phyloP scores from a whole-genome alignment of 441 rosid genomes.

The Jatropha multifida region DNA sequence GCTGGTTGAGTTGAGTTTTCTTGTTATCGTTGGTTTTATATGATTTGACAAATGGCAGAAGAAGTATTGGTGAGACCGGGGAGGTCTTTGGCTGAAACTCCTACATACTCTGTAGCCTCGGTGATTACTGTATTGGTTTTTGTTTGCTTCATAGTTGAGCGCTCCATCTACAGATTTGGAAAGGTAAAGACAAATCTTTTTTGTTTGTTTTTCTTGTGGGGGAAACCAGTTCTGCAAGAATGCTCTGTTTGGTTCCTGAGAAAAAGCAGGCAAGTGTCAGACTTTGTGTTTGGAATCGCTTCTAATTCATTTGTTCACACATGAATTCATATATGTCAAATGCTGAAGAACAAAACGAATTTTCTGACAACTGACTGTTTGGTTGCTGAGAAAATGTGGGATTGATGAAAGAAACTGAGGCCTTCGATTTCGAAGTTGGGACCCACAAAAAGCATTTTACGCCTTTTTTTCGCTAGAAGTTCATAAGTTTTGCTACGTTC shows the following conservation, averaged over 20 bases:
- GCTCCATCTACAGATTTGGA: constrained; percentile 88
- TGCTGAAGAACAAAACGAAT: background rate
- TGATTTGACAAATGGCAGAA: constrained; percentile 29
- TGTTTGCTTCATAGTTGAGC: constrained; percentile 71
- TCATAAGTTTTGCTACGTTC: background rate
- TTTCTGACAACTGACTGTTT: background rate
- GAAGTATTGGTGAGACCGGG: constrained; percentile 46
- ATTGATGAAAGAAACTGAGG: background rate
- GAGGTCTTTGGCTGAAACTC: constrained; percentile 96
- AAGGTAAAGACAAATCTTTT: constrained; percentile 40
- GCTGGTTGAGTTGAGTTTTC: too few species aligned
- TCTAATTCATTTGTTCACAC: background rate
- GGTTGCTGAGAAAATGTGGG: constrained; percentile 5
- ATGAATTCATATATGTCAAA: background rate
- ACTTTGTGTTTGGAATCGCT: background rate
- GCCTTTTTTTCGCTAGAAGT: background rate
- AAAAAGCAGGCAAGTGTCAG: background rate
- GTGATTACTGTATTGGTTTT: constrained; percentile 80
- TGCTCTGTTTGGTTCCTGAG: constrained; percentile 4
- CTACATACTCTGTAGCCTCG: constrained; percentile 88
- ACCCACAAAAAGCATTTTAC: background rate
- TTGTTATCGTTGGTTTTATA: background rate
- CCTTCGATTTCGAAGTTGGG: constrained; percentile 3
- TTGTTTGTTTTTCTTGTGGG: background rate
- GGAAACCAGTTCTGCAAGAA: background rate